Base-by-base conservation (phyloP, 805 yeast species). In the Pichia insulana region DNA sequence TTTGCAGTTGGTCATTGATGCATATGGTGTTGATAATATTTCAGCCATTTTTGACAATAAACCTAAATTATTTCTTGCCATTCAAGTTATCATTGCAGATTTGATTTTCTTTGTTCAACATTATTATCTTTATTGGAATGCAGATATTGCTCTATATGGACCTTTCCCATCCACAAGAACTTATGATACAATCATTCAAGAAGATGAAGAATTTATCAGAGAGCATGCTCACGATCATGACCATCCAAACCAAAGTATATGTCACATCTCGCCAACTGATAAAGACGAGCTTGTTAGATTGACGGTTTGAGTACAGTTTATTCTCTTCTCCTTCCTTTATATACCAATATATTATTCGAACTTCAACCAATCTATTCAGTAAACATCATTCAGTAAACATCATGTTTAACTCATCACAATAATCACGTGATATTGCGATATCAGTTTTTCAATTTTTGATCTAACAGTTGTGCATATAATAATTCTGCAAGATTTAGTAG, bases 201-300 rank as follows among this genome's bases (percentile, higher is more conserved):
- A 58, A 39, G 67, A 62, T 20, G 65, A 60, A 30, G 50, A 52
- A 15, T 59, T 59, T 39, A 30, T 61, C 1, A 44, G 46, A 26
- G 65, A 61, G 37, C 63, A 62, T 40, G 49, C 46, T 19, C 63
- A 58, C 35, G 65, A 61, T 33, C 65, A 59, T 40, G 63, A 60
- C 35, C 61, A 57, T 17, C 36, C 32, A 18, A 19, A 28, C 16
- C 8, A 27, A 18, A 36, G 25, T 3, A 40, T 36, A 2, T 51
- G 58, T 34, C 39, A 36, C 16, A 31, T 41, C 22, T 41, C 45
- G n/a, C 48, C 52, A 3, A 41, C 47, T 3, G 57, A 55, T 30
- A 54, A 54, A 19, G 49, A 48, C 19, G 61, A 59, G 37, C 37
- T 59, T 7, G 61, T 54, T 34, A 50, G 64, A 32, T 46, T 55